Base-by-base conservation (phyloP, 108 stramenopile genomes). In the Cyclotella choctawhatcheeana region DNA sequence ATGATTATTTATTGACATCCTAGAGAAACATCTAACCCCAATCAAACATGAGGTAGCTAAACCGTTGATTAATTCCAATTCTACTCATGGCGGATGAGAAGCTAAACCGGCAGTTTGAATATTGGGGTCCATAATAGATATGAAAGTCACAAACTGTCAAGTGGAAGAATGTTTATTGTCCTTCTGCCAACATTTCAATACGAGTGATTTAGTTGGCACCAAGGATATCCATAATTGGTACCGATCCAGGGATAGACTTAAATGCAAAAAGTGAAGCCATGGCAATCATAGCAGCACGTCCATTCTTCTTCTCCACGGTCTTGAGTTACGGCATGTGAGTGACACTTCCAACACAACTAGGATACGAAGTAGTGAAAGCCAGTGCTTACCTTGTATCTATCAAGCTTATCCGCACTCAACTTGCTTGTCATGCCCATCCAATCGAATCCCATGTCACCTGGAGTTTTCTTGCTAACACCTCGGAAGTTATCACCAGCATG, bases 281-380 rank as follows among this genome's bases (percentile, higher is more conserved):
- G 35, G 94, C 94, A 66, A 95, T 95, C 94, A 95, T 95, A 21
- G 94, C 93, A 60, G 91, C 91, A 58, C 93, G 82, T 78, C 93
- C 93, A 71, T 95, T 92, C 86, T 87, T 86, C 52, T 83, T 80
- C 74, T 95, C 94, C 43, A 91, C 91, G 72, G 79, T 75, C 86
- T 90, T n/a, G n/a, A n/a, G n/a, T n/a, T n/a, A n/a, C n/a, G n/a
- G n/a, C n/a, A n/a, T n/a, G n/a, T n/a, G n/a, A n/a, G n/a, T n/a
- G n/a, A n/a, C n/a, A n/a, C n/a, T n/a, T n/a, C n/a, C n/a, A n/a
- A n/a, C n/a, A n/a, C n/a, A n/a, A n/a, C n/a, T n/a, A n/a, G n/a
- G n/a, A n/a, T n/a, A n/a, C n/a, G n/a, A n/a, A n/a, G n/a, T n/a
- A n/a, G n/a, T n/a, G n/a, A n/a, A n/a, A n/a, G n/a, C n/a, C n/a